Base-by-base conservation (phyloP, 352 stramenopile species). In the Pythium biforme region DNA sequence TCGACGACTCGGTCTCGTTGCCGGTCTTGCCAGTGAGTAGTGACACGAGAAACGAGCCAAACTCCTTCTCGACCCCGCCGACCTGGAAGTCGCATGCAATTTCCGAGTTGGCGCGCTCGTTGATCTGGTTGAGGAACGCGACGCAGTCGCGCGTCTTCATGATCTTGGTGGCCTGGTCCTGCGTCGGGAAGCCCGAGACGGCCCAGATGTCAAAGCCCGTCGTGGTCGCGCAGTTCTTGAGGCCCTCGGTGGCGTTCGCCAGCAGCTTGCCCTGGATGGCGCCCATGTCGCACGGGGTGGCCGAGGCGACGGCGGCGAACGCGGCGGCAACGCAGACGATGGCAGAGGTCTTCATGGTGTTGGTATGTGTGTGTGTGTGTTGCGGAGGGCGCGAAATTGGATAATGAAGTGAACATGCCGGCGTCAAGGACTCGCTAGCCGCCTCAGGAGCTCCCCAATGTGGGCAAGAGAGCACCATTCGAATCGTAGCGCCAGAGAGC, bases 81-180 rank as follows among this genome's bases (percentile, higher is more conserved):
- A 90, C 59, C 41, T 63, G 33, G 51, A 74, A 59, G 23, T 82
- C 71, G 56, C 81, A 90, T 45, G 81, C 70, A 54, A 86, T 88
- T 22, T 72, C 53, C 40, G 53, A 29, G 69, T 90, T 90, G 59
- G 81, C 81, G 47, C 73, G 34, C 54, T 84, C 54, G 66, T 78
- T 87, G 48, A 90, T 70, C 64, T 90, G 81, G 70, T 90, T 90
- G 61, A 88, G 39, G 60, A 79, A 88, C 41, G 86, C 79, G 25
- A 83, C 79, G 68, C 81, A 90, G 55, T 74, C 77, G 41, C 71
- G 73, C 31, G 73, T 77, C 59, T 74, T 70, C 29, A 73, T 72
- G 34, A 90, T 62, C 34, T 58, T 70, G 48, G 81, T 43, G 11
- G 74, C 76, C 65, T 88, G 71, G 8, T 67, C 58, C 39, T 72